Conservation (phyloP, 164 flowering plant species). For the Aristolochia fimbriata region DNA sequence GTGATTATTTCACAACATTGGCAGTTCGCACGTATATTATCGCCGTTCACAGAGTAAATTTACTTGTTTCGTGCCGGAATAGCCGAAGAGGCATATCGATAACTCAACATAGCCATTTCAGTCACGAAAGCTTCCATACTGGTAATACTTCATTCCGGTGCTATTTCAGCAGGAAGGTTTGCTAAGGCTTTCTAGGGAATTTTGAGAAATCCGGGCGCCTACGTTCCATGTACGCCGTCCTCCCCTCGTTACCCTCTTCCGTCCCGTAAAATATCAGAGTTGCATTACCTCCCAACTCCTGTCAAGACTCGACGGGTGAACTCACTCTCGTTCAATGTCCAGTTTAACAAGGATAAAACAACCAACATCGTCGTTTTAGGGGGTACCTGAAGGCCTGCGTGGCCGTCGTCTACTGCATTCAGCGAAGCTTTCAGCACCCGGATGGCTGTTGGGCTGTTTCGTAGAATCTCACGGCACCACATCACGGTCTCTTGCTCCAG, state of each 20-base stretch:
- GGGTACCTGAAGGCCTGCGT: constrained; percentile 87
- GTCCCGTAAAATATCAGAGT: constrained; percentile 87
- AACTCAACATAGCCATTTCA: too few relatives aligned
- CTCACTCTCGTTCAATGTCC: neutral
- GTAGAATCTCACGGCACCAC: constrained; percentile 89
- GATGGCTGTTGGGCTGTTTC: constrained; percentile 88
- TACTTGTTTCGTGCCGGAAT: too few relatives aligned
- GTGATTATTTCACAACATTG: too few relatives aligned
- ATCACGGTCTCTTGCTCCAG: constrained; percentile 79
- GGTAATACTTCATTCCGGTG: too few relatives aligned
- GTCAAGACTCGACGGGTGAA: neutral
- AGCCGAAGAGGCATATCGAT: too few relatives aligned
- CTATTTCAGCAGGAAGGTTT: too few relatives aligned
- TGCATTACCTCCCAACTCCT: constrained; percentile 80
- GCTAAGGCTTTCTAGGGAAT: constrained; percentile 59
- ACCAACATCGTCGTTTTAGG: neutral
- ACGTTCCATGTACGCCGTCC: constrained; percentile 61
- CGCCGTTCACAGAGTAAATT: too few relatives aligned
- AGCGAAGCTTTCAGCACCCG: constrained; percentile 82
- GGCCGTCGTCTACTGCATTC: constrained; percentile 96
- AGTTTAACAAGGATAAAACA: too few relatives aligned
- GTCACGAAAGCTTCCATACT: too few relatives aligned
- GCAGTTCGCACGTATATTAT: too few relatives aligned
- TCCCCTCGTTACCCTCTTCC: constrained; percentile 84
- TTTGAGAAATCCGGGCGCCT: constrained; percentile 75